Evolutionary conservation across 768 basidiomycete genomes (phyloP).

Genomic region (Udeniomyces megalosporus): DNA sequence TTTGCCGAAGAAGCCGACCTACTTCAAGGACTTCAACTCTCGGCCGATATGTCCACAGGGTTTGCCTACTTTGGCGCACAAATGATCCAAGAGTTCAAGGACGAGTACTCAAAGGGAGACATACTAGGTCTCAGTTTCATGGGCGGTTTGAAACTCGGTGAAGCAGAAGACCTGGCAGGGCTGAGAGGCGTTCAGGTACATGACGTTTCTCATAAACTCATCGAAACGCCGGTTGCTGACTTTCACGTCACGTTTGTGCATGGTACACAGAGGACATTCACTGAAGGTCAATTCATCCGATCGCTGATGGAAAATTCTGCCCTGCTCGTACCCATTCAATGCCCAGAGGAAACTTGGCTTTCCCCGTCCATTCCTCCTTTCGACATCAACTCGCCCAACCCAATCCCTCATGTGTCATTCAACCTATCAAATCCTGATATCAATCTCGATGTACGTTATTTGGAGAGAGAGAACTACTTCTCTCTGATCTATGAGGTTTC

Average conservation of each 20-base stretch:
- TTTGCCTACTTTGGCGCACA: constrained; percentile 52
- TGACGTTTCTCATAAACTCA: not conserved
- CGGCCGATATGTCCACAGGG: constrained; percentile 39
- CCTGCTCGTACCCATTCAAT: not conserved
- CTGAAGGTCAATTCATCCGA: not conserved
- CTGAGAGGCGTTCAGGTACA: not conserved
- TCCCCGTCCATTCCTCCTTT: not conserved
- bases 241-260: no score
- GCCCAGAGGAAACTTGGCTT: not conserved
- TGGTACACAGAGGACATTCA: constrained; percentile 3
- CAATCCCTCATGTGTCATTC: not conserved
- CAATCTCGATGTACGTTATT: not conserved
- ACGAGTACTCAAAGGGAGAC: constrained; percentile 45
- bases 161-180: not conserved
- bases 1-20: constrained; percentile 61
- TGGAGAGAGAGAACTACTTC: no score
- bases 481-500: no score
- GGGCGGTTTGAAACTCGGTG: not conserved
- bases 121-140: not conserved
- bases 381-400: no score
- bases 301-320: not conserved
- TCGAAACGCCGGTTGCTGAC: not conserved
- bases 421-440: not conserved
- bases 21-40: constrained; percentile 59
- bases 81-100: constrained; percentile 41